Evolutionary conservation across 768 basidiomycete species (phyloP), one percentile per base, ranked within the genome.

Genomic region (Porpolomopsis calyptriformis): DNA sequence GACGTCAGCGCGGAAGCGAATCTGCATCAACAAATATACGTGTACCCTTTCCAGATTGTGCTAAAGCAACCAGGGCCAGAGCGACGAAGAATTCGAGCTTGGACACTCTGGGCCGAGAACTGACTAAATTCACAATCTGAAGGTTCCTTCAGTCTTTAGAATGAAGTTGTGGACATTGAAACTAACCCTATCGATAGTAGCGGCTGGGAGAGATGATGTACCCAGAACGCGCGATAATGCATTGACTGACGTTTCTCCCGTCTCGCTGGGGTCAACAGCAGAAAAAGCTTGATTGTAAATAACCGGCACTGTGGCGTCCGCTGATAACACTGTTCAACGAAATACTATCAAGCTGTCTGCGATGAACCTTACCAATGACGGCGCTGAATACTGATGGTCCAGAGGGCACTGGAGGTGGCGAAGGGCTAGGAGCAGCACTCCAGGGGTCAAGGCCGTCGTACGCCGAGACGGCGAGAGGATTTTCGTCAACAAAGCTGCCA

Each of bases 61-160:
- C 88, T 3, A 94, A 68, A 2, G 88, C 87, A 37, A 87, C 88
- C 11, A 97, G 71, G 9, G 87, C 89, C 20, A 97, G 64, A 8
- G 90, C 87, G 9, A 93, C 86, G 60, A 86, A 93, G 68, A 94
- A 93, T 58, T 97, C 92, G 47, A 83, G 77, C 53, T 80, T 87
- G 6, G 88, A 87, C 29, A 97, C 84, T 42, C 82, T 73, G 36
- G 85, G 73, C 48, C 75, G 74, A 26, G 82, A 81, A 63, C 85
- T 87, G 43, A 91, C 89, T 18, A 93, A 70, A 62, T 85, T 90
- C 46, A 96, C 84, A 55, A 97, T 93, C 90, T 93, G 52, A n/a
- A 29, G 48, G 36, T 49, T 49, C 29, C 34, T 37, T 18, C 24
- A 37, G 41, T 36, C n/a, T n/a, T n/a, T n/a, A n/a, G n/a, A n/a